Percentiles rank a stretch among this genome's conserved stretches.
These are phyloP conservation scores for Rhododendron mucronatum DNA, from an alignment of 148 eudicot species.

Conservation along the genomic window DNA sequence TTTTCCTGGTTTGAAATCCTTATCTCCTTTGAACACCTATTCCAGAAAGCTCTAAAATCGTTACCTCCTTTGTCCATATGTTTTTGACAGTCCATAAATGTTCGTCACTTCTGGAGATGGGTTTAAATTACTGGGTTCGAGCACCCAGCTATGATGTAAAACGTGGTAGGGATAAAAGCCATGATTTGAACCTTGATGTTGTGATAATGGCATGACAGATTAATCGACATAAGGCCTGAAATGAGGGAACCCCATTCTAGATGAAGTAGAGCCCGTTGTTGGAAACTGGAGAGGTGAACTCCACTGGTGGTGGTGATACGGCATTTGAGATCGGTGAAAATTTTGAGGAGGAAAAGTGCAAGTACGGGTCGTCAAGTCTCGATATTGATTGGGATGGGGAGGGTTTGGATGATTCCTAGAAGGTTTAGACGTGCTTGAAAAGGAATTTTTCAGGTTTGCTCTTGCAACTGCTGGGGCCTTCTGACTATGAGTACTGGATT, in stretches of 20 bases:
- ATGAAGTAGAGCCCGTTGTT: constrained; percentile 1
- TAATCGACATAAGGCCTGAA: neutral
- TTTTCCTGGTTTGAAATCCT: neutral
- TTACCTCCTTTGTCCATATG: neutral
- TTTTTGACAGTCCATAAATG: neutral
- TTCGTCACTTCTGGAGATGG: neutral
- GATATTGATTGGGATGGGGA: neutral
- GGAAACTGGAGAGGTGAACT: constrained; percentile 7
- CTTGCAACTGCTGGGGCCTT: constrained; percentile 9
- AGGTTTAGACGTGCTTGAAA: constrained; percentile 17
- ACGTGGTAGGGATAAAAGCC: constrained; percentile 1
- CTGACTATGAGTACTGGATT: neutral
- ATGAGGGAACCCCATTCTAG: constrained; percentile 4
- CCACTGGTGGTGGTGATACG: constrained; percentile 13
- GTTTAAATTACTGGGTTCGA: constrained; percentile 6
- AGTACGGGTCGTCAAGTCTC: constrained; percentile 8
- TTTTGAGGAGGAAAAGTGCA: constrained; percentile 27
- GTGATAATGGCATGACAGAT: constrained; percentile 1
- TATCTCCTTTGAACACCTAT: neutral
- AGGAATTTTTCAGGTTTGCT: constrained; percentile 10
- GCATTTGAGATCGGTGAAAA: constrained; percentile 14
- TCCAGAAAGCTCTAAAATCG: neutral
- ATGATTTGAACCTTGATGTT: constrained; percentile 7
- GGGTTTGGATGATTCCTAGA: constrained; percentile 16
- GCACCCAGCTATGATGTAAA: neutral